Conservation (phyloP, 441 rosid species). For the Capsella rubella region DNA sequence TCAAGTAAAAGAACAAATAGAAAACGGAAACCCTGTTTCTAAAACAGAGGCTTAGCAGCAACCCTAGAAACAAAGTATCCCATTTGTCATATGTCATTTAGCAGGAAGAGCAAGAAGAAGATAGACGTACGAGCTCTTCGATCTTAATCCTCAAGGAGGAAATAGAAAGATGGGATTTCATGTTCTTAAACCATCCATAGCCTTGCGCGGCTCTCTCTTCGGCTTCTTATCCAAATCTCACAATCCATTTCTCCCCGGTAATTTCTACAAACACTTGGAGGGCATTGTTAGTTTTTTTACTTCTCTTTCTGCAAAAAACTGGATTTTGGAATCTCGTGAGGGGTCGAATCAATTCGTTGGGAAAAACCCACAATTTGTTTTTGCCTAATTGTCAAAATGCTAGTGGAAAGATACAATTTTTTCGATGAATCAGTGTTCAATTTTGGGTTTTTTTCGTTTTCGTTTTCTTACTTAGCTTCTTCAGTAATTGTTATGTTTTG, state of each 20-base stretch:
- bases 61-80: constrained; percentile 6
- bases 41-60: constrained; percentile 9
- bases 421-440: background rate
- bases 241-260: constrained; percentile 48
- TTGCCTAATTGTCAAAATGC: background rate
- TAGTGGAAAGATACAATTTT: background rate
- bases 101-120: background rate
- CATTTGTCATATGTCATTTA: constrained; percentile 24
- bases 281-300: constrained; percentile 12
- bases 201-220: constrained; percentile 48
- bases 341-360: too few species aligned
- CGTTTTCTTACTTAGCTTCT: background rate
- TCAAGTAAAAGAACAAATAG: background rate
- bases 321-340: background rate
- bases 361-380: background rate
- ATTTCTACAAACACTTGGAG: constrained; percentile 45
- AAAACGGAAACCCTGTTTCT: background rate
- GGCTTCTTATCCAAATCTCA: constrained; percentile 48
- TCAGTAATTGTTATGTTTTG: background rate
- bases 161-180: constrained; percentile 51
- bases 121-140: background rate
- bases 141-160: background rate
- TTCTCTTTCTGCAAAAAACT: background rate
- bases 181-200: constrained; percentile 52
- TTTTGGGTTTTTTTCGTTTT: too few species aligned